phyloP scores from a whole-genome alignment of 768 basidiomycete species.

The Sporobolomyces pararoseus region DNA sequence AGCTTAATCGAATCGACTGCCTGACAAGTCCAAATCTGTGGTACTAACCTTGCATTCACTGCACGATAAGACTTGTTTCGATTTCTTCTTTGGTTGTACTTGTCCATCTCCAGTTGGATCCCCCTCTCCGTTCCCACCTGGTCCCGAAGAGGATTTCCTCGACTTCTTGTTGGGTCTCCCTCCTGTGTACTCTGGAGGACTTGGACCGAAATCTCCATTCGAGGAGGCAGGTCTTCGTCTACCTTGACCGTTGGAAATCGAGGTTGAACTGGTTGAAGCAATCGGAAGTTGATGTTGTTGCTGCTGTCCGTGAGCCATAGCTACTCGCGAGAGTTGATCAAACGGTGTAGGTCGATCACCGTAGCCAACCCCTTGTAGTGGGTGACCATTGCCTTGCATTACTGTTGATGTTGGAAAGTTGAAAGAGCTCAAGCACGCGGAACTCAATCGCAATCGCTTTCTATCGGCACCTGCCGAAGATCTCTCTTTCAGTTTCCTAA shows the following conservation, averaged over 20 bases:
- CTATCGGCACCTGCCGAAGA: not conserved
- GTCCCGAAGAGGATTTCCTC: not conserved
- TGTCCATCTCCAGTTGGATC: not conserved
- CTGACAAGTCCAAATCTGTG: no score
- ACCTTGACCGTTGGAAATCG: not conserved
- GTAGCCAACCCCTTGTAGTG: slow-evolving; percentile 23
- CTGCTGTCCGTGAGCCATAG: not conserved
- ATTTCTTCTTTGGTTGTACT: not conserved
- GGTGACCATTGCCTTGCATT: slow-evolving; percentile 7
- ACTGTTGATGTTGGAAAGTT: not conserved
- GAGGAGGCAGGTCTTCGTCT: slow-evolving; percentile 1
- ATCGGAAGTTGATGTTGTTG: not conserved
- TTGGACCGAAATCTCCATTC: not conserved
- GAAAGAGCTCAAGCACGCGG: not conserved
- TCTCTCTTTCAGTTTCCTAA: not conserved
- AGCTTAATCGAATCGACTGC: no score
- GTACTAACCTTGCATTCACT: slow-evolving; percentile 34
- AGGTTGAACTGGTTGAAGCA: not conserved
- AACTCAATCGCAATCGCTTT: not conserved
- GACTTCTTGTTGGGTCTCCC: slow-evolving; percentile 6
- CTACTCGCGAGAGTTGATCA: not conserved
- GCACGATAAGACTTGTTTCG: slow-evolving; percentile 25
- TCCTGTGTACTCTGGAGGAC: not conserved
- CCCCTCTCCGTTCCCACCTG: not conserved
- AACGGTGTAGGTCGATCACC: not conserved